Percentiles rank a stretch among this genome's conserved stretches.
Conservation (phyloP, 352 stramenopile genomes). For the Saprolegnia parasitica region DNA sequence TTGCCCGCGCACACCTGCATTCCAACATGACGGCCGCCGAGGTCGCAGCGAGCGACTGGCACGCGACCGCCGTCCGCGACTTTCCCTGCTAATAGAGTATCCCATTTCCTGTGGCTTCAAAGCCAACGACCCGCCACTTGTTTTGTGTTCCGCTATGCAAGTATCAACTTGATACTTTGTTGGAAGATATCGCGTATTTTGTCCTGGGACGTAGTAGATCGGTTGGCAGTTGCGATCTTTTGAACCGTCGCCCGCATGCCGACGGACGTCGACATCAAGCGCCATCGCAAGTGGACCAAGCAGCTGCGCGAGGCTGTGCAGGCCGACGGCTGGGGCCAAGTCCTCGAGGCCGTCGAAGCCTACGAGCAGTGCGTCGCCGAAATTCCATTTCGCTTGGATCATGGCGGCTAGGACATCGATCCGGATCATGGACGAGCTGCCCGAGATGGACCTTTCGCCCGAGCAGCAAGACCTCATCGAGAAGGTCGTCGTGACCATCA, state of each 20-base stretch:
- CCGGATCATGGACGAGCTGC: constrained; percentile 4
- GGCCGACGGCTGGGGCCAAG: constrained; percentile 60
- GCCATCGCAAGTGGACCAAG: constrained; percentile 49
- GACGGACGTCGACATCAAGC: constrained; percentile 5
- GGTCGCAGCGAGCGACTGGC: no score
- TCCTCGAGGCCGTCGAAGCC: constrained; percentile 69
- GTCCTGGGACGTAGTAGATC: no score
- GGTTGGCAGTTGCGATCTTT: no score
- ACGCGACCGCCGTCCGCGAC: no score
- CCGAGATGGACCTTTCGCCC: neutral
- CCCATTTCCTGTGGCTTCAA: no score
- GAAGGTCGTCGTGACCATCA: constrained; percentile 33
- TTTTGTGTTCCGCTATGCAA: no score
- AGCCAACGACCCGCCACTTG: no score
- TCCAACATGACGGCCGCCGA: no score
- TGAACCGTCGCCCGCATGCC: no score
- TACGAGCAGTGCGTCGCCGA: constrained; percentile 51
- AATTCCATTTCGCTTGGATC: neutral
- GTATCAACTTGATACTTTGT: no score
- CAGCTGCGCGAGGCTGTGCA: constrained; percentile 54
- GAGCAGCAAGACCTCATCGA: constrained; percentile 15
- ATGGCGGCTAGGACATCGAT: neutral
- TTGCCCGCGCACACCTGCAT: neutral
- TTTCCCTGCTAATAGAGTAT: no score
- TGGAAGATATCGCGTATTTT: no score